Conservation (phyloP, 352 stramenopile genomes). For the Globisporangium rhizosaccharum region DNA sequence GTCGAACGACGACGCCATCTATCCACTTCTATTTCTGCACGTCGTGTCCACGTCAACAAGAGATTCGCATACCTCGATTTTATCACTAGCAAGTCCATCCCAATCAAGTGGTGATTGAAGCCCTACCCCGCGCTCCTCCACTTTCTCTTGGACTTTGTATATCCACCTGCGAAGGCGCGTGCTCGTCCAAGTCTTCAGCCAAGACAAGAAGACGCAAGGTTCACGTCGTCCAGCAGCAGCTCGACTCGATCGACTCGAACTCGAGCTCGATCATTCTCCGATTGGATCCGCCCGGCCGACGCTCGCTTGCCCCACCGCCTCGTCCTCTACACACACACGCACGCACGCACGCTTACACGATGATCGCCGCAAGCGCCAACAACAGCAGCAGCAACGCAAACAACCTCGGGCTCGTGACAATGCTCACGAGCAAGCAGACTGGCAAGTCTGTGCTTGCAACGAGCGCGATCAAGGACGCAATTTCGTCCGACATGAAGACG, state of each 20-base stretch:
- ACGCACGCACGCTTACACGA: neutral
- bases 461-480: slow-evolving; percentile 69
- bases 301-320: neutral
- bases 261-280: slow-evolving; percentile 30
- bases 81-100: slow-evolving; percentile 4
- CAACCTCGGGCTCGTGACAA: slow-evolving; percentile 11
- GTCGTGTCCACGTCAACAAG: slow-evolving; percentile 12
- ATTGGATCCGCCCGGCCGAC: slow-evolving; percentile 22
- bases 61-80: neutral
- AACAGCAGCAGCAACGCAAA: slow-evolving; percentile 4
- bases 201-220: no score
- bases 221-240: neutral
- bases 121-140: neutral
- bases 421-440: slow-evolving; percentile 11
- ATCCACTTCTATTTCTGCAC: neutral
- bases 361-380: slow-evolving; percentile 15
- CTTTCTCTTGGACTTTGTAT: slow-evolving; percentile 1
- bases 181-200: no score
- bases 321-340: neutral
- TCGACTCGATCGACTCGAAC: neutral
- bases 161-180: neutral
- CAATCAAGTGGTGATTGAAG: no score
- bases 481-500: slow-evolving; percentile 68
- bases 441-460: slow-evolving; percentile 40
- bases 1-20: no score